These are phyloP conservation scores for Lecanicillium sp. DNA, from an alignment of 2,329 filamentous ascomycete species.

Conservation along the genomic window DNA sequence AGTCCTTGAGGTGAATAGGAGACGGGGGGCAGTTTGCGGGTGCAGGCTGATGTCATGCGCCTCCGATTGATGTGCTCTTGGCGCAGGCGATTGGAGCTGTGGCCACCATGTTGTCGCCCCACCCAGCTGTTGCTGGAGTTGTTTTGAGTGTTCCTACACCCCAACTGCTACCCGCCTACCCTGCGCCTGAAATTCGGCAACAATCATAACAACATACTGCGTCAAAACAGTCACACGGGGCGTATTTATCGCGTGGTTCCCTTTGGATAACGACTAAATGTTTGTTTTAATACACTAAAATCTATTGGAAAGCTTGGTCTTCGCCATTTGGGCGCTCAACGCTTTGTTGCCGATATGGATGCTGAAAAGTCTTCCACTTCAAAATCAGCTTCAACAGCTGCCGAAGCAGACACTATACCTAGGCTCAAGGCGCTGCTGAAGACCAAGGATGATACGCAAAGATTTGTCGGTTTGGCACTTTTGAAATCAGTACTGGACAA, in stretches of 20 bases:
- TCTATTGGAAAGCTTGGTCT: too few species aligned
- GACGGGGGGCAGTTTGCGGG: neutral
- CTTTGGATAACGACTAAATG: too few species aligned
- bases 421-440: slow-evolving; percentile 49
- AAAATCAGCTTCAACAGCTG: neutral
- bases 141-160: too few species aligned
- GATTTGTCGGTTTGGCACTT: slow-evolving; percentile 60
- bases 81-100: slow-evolving; percentile 2
- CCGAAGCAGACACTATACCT: slow-evolving; percentile 20
- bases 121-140: too few species aligned
- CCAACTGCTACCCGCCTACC: too few species aligned
- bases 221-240: too few species aligned
- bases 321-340: too few species aligned
- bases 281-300: too few species aligned
- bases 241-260: too few species aligned
- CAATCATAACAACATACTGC: too few species aligned
- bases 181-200: too few species aligned
- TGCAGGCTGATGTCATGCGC: slow-evolving; percentile 3
- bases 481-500: slow-evolving; percentile 60
- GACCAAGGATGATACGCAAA: slow-evolving; percentile 57
- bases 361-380: neutral
- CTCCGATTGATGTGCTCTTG: slow-evolving; percentile 1
- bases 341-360: neutral
- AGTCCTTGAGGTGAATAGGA: slow-evolving; percentile 10
- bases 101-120: too few species aligned